Conservation (phyloP, 1,139 yeast species). For the Diutina rugosa region DNA sequence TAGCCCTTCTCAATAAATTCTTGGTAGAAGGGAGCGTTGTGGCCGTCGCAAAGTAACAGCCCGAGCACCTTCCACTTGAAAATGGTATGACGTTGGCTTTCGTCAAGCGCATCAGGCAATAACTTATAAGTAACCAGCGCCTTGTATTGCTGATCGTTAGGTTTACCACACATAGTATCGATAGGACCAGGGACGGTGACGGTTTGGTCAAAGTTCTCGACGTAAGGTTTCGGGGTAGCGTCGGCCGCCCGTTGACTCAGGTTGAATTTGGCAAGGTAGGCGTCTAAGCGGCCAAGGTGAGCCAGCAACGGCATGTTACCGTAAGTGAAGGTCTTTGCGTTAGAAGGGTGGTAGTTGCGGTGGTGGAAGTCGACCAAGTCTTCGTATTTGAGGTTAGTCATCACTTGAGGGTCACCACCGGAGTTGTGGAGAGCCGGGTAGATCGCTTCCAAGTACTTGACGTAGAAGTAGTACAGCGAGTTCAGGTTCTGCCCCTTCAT, state of each 20-base stretch:
- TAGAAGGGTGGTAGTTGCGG: constrained; percentile 77
- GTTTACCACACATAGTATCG: constrained; percentile 59
- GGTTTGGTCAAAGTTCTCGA: constrained; percentile 9
- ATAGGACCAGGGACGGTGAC: constrained; percentile 52
- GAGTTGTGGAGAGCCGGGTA: constrained; percentile 80
- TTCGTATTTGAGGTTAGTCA: constrained; percentile 61
- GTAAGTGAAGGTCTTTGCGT: constrained; percentile 76
- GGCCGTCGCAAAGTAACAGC: constrained; percentile 76
- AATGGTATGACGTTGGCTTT: constrained; percentile 37
- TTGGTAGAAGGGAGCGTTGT: constrained; percentile 81
- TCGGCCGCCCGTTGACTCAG: constrained; percentile 34
- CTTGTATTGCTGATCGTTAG: constrained; percentile 58
- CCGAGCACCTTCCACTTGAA: constrained; percentile 66
- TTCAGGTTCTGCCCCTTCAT: constrained; percentile 97
- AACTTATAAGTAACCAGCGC: constrained; percentile 81
- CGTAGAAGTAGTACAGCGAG: constrained; percentile 75
- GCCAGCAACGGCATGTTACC: constrained; percentile 60
- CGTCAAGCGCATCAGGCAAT: constrained; percentile 52
- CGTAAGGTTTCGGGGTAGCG: constrained; percentile 15
- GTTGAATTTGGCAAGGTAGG: constrained; percentile 34
- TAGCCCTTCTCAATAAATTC: constrained; percentile 70
- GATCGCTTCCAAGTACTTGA: constrained; percentile 70
- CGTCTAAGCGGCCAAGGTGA: constrained; percentile 35
- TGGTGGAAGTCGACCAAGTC: constrained; percentile 69
- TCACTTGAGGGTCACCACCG: constrained; percentile 86